Evolutionary conservation across 345 rosid species (phyloP).

Genomic region (Anastatica hierochuntica): DNA sequence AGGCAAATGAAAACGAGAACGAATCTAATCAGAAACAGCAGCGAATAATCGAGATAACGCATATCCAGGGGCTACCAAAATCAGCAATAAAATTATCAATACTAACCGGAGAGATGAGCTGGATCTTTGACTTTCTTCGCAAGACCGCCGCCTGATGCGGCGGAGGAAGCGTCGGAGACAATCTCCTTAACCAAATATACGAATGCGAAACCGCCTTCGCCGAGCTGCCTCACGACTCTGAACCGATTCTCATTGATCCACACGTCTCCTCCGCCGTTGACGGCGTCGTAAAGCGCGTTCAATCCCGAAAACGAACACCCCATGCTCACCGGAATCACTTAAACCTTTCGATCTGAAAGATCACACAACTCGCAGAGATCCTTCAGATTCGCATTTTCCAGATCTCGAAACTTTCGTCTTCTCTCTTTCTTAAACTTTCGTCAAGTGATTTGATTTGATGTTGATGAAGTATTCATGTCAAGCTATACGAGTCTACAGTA

Average conservation of each 20-base stretch:
- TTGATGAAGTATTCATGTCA: slow-evolving; percentile 28
- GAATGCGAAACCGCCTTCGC: slow-evolving; percentile 94
- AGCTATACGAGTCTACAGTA: not conserved
- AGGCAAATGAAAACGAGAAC: not conserved
- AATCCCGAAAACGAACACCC: slow-evolving; percentile 93
- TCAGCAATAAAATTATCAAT: not conserved
- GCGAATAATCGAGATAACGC: not conserved
- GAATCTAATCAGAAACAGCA: not conserved
- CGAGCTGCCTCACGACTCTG: slow-evolving; percentile 83
- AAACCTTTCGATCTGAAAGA: slow-evolving; percentile 8
- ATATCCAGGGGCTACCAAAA: not conserved
- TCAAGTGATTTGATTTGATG: slow-evolving; percentile 1
- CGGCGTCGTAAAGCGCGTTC: slow-evolving; percentile 88
- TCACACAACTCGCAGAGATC: slow-evolving; percentile 10
- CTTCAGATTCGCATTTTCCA: slow-evolving; percentile 33
- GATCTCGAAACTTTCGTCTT: slow-evolving; percentile 16
- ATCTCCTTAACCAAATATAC: slow-evolving; percentile 82
- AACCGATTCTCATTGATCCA: slow-evolving; percentile 98
- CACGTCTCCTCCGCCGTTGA: slow-evolving; percentile 81
- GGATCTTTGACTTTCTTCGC: slow-evolving; percentile 83
- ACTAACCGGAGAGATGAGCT: slow-evolving; percentile 80
- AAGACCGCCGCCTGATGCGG: slow-evolving; percentile 51
- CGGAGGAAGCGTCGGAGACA: slow-evolving; percentile 46
- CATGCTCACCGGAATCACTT: slow-evolving; percentile 24
- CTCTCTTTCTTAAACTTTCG: not conserved